Percentiles rank a stretch among this genome's conserved stretches.
Conservation (phyloP, 371 early-diverging fungal species). For the Mortierella sp. region DNA sequence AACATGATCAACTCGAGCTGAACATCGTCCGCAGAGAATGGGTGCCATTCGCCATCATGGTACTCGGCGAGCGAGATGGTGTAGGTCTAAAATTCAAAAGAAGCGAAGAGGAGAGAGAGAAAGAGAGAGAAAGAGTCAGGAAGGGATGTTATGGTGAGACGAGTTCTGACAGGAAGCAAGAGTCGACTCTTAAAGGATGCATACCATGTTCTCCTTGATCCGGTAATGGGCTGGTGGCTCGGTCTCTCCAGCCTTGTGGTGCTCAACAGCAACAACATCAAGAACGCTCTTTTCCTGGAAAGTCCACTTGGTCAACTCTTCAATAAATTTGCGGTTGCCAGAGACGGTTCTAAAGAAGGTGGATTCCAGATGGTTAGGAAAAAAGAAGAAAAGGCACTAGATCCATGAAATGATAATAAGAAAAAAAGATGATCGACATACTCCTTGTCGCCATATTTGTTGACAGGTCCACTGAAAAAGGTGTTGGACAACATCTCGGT, state of each 20-base stretch:
- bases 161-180: neutral
- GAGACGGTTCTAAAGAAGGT: slow-evolving; percentile 46
- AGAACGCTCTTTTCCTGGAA: slow-evolving; percentile 94
- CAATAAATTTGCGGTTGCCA: slow-evolving; percentile 79
- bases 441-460: slow-evolving; percentile 36
- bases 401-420: neutral
- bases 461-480: slow-evolving; percentile 19
- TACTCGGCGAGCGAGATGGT: slow-evolving; percentile 83
- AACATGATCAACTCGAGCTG: slow-evolving; percentile 96
- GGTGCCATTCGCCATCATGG: slow-evolving; percentile 81
- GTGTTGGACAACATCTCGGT: slow-evolving; percentile 81
- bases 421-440: slow-evolving; percentile 13
- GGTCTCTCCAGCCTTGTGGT: slow-evolving; percentile 76
- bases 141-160: neutral
- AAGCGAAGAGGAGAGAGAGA: neutral
- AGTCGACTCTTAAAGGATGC: slow-evolving; percentile 7
- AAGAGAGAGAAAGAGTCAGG: too few relatives aligned
- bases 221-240: slow-evolving; percentile 82
- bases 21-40: slow-evolving; percentile 78
- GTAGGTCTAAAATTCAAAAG: slow-evolving; percentile 66
- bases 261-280: slow-evolving; percentile 66
- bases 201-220: slow-evolving; percentile 90
- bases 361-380: neutral
- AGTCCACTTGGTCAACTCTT: slow-evolving; percentile 86
- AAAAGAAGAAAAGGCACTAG: neutral